phyloP scores from a whole-genome alignment of 208 protist genomes.

The Leishmania tropica region DNA sequence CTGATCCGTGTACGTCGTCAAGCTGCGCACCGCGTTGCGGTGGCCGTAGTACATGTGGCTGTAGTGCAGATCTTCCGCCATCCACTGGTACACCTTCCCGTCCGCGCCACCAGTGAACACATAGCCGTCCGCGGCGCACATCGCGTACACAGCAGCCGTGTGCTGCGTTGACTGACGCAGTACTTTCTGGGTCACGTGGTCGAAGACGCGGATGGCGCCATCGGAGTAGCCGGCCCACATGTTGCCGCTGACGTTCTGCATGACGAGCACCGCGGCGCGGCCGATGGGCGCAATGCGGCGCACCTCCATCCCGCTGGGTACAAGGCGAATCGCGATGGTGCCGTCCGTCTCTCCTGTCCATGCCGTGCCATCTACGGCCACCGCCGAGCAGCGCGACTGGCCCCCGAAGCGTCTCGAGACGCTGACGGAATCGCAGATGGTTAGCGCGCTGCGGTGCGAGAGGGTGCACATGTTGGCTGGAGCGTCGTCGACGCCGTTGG shows the following conservation, averaged over 20 bases:
- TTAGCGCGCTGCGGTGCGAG: not conserved
- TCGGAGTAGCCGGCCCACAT: constrained; percentile 75
- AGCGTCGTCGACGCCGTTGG: not conserved
- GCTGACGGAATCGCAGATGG: constrained; percentile 31
- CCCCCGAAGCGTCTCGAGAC: constrained; percentile 45
- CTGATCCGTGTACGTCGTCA: constrained; percentile 42
- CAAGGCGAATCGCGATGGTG: constrained; percentile 47
- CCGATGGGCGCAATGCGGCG: constrained; percentile 30
- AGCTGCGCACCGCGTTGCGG: constrained; percentile 59
- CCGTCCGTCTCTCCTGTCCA: constrained; percentile 75
- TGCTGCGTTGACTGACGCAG: constrained; percentile 58
- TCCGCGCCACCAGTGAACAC: constrained; percentile 70
- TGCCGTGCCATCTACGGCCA: constrained; percentile 46
- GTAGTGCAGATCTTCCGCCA: constrained; percentile 52
- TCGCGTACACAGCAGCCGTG: constrained; percentile 56
- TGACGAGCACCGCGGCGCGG: constrained; percentile 23
- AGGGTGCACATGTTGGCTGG: constrained; percentile 9
- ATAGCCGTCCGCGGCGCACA: constrained; percentile 41
- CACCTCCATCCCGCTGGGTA: constrained; percentile 44
- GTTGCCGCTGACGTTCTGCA: constrained; percentile 31
- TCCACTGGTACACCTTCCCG: constrained; percentile 80
- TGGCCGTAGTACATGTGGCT: constrained; percentile 65
- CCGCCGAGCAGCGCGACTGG: constrained; percentile 57
- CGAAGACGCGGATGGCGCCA: constrained; percentile 61
- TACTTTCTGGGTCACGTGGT: constrained; percentile 26